These are phyloP conservation scores for Neltuma alba DNA, from an alignment of 306 rosid species.

Conservation along the genomic window DNA sequence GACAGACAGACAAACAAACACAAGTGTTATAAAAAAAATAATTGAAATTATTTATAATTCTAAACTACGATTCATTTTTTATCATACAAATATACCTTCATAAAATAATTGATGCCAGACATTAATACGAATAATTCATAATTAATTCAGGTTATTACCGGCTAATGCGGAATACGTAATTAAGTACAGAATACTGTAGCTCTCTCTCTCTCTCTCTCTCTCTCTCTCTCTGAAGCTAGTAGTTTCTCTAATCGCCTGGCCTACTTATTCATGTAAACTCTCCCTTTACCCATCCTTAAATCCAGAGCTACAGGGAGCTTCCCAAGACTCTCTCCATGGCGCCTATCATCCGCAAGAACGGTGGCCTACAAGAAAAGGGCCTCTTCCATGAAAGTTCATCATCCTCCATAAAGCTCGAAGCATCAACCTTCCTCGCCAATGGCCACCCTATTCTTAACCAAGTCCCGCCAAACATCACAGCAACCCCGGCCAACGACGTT, in stretches of 20 bases:
- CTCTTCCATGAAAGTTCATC: slow-evolving; percentile 5
- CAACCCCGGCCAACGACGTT: slow-evolving; percentile 40
- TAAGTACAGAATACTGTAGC: too few species aligned
- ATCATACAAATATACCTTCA: too few species aligned
- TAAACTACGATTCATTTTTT: too few species aligned
- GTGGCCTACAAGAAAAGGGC: slow-evolving; percentile 11
- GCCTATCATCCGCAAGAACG: slow-evolving; percentile 48
- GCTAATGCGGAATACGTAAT: too few species aligned
- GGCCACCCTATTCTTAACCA: slow-evolving; percentile 58
- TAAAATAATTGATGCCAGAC: too few species aligned
- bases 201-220: too few species aligned
- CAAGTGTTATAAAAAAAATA: too few species aligned
- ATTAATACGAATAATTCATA: too few species aligned
- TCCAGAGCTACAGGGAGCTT: neutral
- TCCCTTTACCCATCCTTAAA: neutral
- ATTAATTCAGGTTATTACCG: too few species aligned
- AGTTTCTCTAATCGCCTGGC: neutral
- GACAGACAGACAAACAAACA: too few species aligned
- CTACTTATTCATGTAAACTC: too few species aligned
- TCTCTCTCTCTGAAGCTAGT: neutral
- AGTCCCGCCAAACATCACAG: slow-evolving; percentile 53
- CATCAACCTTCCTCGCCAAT: slow-evolving; percentile 53
- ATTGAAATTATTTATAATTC: too few species aligned
- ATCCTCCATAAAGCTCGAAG: slow-evolving; percentile 44
- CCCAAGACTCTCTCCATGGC: slow-evolving; percentile 43